Conservation (phyloP, 768 basidiomycete genomes). For the Gymnopilus junonius region DNA sequence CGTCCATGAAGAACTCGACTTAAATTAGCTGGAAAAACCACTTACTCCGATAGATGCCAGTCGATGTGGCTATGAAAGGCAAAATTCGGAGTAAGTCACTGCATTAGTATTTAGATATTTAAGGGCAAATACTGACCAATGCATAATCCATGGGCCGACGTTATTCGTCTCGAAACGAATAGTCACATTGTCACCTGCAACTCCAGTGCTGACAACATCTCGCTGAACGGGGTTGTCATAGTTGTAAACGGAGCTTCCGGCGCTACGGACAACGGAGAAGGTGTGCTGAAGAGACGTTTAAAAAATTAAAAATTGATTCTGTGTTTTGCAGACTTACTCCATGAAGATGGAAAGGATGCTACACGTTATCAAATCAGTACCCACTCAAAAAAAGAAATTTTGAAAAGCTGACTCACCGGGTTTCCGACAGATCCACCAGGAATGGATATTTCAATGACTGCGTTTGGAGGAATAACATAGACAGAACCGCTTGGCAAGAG, state of each 20-base stretch:
- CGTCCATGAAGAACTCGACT: neutral
- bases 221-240: conserved; percentile 29
- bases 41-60: conserved; percentile 14
- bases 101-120: neutral
- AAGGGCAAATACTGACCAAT: conserved; percentile 4
- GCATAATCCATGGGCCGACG: conserved; percentile 11
- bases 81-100: neutral
- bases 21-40: neutral
- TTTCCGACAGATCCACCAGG: conserved; percentile 31
- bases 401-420: neutral
- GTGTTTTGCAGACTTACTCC: conserved; percentile 23
- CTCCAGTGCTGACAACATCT: conserved; percentile 40
- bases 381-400: too few species aligned
- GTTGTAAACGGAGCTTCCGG: conserved; percentile 33
- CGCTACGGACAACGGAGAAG: conserved; percentile 43
- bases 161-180: conserved; percentile 46
- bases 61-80: conserved; percentile 9
- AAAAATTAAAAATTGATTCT: neutral
- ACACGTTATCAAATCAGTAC: conserved; percentile 9
- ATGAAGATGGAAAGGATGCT: conserved; percentile 48
- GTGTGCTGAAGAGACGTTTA: conserved; percentile 10
- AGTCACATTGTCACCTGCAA: conserved; percentile 41
- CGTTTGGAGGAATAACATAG: conserved; percentile 46
- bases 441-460: conserved; percentile 51
- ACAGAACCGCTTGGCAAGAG: conserved; percentile 45